Conservation (phyloP, 2,329 filamentous ascomycete species). For the Podosphaera xanthii region DNA sequence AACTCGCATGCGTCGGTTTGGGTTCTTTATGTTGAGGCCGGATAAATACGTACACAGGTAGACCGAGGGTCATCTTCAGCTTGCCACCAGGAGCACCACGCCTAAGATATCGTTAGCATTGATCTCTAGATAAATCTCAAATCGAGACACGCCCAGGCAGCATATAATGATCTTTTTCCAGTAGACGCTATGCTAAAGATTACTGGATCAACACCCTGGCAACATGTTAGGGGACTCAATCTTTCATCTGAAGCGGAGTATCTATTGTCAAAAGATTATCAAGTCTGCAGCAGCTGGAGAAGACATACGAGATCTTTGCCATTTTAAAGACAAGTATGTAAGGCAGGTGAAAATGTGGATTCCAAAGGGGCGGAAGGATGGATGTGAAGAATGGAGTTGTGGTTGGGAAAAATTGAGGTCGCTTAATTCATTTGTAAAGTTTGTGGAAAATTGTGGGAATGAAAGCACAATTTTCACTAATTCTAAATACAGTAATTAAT, state of each 20-base stretch:
- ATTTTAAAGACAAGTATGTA: conserved; percentile 21
- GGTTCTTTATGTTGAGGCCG: background rate
- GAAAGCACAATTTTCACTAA: too few species aligned
- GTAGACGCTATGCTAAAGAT: conserved; percentile 3
- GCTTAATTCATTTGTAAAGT: too few species aligned
- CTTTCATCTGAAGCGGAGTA: too few species aligned
- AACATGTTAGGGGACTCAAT: too few species aligned
- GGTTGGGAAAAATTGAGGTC: too few species aligned
- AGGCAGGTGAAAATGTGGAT: too few species aligned
- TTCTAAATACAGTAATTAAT: too few species aligned
- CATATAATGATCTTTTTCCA: conserved; percentile 2
- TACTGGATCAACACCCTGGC: too few species aligned
- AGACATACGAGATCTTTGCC: conserved; percentile 40
- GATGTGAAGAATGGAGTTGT: too few species aligned
- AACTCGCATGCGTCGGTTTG: background rate
- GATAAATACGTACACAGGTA: conserved; percentile 69
- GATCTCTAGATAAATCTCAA: background rate
- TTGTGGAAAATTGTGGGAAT: too few species aligned
- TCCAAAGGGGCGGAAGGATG: too few species aligned
- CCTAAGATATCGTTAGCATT: conserved; percentile 19
- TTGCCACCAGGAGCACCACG: conserved; percentile 97
- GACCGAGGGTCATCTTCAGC: conserved; percentile 99
- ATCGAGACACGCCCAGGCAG: background rate
- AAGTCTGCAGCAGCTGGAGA: background rate
- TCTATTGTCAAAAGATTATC: too few species aligned